Evolutionary conservation across 176 grass and related monocot genomes (phyloP).

Genomic region (Oryza australiensis): DNA sequence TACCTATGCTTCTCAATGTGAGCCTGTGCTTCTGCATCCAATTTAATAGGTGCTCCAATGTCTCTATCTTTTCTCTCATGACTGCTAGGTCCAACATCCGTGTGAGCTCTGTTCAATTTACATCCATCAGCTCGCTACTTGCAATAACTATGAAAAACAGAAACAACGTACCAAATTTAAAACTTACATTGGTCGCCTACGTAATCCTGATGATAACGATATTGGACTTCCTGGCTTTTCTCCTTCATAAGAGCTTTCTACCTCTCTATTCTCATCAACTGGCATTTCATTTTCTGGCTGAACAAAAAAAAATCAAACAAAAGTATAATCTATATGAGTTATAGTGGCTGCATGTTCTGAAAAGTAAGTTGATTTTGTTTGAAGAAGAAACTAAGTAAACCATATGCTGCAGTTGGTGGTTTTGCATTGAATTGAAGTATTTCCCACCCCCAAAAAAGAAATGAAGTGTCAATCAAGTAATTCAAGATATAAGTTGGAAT

Average conservation of each 20-base stretch:
- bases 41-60: slow-evolving; percentile 59
- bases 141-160: neutral
- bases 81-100: slow-evolving; percentile 41
- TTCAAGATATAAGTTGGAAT: no score
- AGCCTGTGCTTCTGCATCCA: slow-evolving; percentile 78
- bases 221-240: slow-evolving; percentile 47
- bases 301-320: slow-evolving; percentile 6
- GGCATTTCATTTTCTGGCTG: slow-evolving; percentile 60
- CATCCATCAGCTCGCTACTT: neutral
- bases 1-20: slow-evolving; percentile 94
- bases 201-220: slow-evolving; percentile 60
- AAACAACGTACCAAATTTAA: neutral
- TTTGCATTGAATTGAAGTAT: neutral
- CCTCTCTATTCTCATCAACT: slow-evolving; percentile 52
- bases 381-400: neutral
- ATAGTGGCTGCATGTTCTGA: neutral
- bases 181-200: slow-evolving; percentile 67
- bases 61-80: slow-evolving; percentile 52
- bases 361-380: neutral
- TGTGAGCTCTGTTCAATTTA: slow-evolving; percentile 46
- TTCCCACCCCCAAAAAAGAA: no score
- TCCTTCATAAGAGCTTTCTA: slow-evolving; percentile 43
- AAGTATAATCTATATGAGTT: neutral
- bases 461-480: neutral
- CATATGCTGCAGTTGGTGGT: neutral